Conservation (phyloP, 2,329 filamentous ascomycete genomes). For the Botrytis elliptica region DNA sequence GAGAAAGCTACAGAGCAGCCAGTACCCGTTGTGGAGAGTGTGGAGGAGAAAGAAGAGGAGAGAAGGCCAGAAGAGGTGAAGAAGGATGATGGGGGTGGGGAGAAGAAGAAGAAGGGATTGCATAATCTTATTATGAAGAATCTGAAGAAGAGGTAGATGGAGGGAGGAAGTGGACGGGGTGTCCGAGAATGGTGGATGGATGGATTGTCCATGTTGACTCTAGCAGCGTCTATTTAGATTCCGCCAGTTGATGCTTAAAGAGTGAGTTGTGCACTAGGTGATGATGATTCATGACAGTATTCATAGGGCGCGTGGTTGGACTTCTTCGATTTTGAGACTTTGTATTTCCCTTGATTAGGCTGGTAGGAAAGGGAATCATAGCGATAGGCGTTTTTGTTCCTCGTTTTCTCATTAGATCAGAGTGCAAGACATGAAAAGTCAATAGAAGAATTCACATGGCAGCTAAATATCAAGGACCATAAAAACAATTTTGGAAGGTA, state of each 20-base stretch:
- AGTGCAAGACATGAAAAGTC: background rate
- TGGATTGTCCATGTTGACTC: background rate
- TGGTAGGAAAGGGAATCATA: background rate
- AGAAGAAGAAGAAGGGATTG: constrained; percentile 22
- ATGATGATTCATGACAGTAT: constrained; percentile 1
- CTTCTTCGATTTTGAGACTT: background rate
- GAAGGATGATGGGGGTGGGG: constrained; percentile 26
- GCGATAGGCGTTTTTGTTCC: background rate
- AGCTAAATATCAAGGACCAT: background rate
- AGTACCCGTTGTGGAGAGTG: constrained; percentile 42
- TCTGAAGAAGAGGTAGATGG: constrained; percentile 18
- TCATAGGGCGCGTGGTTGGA: background rate
- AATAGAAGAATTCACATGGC: background rate
- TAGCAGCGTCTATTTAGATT: background rate
- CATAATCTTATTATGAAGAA: constrained; percentile 20
- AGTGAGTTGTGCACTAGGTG: background rate
- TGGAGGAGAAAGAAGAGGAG: constrained; percentile 28
- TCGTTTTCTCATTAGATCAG: background rate
- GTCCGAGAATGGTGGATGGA: constrained; percentile 2
- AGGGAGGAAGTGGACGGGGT: background rate
- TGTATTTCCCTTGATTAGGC: background rate
- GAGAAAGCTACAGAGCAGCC: constrained; percentile 54
- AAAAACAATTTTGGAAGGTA: constrained; percentile 2
- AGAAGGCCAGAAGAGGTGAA: constrained; percentile 37
- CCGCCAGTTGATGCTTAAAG: background rate